Percentiles rank a stretch among this genome's conserved stretches.
Evolutionary conservation across 192 early-diverging fungal species (phyloP).

Genomic region (Linnemannia schmuckeri): DNA sequence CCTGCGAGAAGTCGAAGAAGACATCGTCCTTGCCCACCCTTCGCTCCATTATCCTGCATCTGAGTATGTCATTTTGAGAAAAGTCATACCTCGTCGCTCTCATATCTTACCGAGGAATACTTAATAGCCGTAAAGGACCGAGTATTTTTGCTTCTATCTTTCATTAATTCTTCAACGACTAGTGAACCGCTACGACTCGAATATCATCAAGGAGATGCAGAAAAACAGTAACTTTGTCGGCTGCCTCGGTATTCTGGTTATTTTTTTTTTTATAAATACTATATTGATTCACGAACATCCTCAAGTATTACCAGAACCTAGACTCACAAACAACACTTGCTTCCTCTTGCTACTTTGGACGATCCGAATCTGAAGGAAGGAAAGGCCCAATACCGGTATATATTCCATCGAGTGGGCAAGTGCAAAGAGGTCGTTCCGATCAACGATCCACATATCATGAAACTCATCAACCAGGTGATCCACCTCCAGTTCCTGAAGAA

Average conservation of each 20-base stretch:
- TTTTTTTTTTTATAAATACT: too few species aligned
- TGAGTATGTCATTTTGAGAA: too few species aligned
- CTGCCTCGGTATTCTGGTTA: conserved; percentile 83
- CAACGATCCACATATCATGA: not conserved
- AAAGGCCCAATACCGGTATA: not conserved
- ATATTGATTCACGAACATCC: not conserved
- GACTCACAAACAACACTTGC: too few species aligned
- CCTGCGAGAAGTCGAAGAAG: conserved; percentile 84
- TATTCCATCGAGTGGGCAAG: not conserved
- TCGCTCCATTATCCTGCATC: conserved; percentile 1
- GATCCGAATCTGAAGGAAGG: conserved; percentile 78
- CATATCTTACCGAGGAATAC: too few species aligned
- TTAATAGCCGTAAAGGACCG: too few species aligned
- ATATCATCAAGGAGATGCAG: conserved; percentile 78
- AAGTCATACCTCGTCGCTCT: too few species aligned
- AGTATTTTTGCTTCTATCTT: not conserved
- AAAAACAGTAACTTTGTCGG: conserved; percentile 77
- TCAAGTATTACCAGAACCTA: not conserved
- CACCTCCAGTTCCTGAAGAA: not conserved
- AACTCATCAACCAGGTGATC: not conserved
- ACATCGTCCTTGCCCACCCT: conserved; percentile 76
- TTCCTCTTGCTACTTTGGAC: conserved; percentile 61
- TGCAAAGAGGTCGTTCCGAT: not conserved
- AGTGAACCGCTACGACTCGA: conserved; percentile 82
- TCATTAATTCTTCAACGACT: not conserved